Conservation (phyloP, 129 eudicot genomes). For the Helianthus annuus region HanXRQr2.0-SUNRISE NC_035433.2:33548077-33548576, state of each 20-base stretch:
- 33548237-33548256: slow-evolving; percentile 29
- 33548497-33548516: slow-evolving; percentile 71
- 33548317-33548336: slow-evolving; percentile 53
- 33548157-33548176: slow-evolving; percentile 6
- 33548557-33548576: slow-evolving; percentile 47
- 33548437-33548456: slow-evolving; percentile 72
- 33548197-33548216: slow-evolving; percentile 26
- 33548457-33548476: slow-evolving; percentile 53
- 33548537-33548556: slow-evolving; percentile 68
- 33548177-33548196: slow-evolving; percentile 24
- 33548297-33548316: slow-evolving; percentile 35
- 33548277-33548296: slow-evolving; percentile 42
- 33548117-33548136: background rate
- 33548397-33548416: slow-evolving; percentile 58
- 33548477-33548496: slow-evolving; percentile 41
- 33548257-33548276: slow-evolving; percentile 68
- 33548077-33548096: background rate
- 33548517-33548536: slow-evolving; percentile 83
- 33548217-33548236: slow-evolving; percentile 21
- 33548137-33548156: background rate
- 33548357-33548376: slow-evolving; percentile 61
- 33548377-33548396: slow-evolving; percentile 54
- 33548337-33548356: slow-evolving; percentile 29
- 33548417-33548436: slow-evolving; percentile 82
- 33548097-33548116: background rate